Base-by-base conservation (phyloP, 2,329 filamentous ascomycete species). In the Endoconidiophora laricicola region DNA sequence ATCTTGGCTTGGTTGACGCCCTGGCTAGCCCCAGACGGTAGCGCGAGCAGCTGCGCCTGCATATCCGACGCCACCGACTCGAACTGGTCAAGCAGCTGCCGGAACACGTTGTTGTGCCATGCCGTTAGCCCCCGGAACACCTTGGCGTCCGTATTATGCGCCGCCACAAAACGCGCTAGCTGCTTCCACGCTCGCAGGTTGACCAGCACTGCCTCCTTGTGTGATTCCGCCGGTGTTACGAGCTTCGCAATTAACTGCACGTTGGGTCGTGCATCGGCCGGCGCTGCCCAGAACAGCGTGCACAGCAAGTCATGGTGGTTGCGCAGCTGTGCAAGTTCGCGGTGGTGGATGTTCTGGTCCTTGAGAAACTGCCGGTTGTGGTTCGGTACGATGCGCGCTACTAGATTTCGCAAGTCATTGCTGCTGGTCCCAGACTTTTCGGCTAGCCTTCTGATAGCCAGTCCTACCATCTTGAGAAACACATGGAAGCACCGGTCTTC, bases 301-400 rank as follows among this genome's bases (percentile, higher is more conserved):
- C 74, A 78, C 3, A 83, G 66, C 40, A 83, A 69, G 59, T 83
- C 79, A 52, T 83, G 79, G 53, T 83, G 79, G 54, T 83, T 83
- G 52, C 78, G 67, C 41, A 83, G 63, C 4, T 78, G 76, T 3
- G 76, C 76, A 43, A 83, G 65, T 45, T 83, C 78, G 37, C 71
- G 70, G 55, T 78, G 68, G 51, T 73, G 69, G 9, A 81, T 69
- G 4, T 65, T 68, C 52, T 78, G 70, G 58, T 83, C 78, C 56
- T 79, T 81, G 36, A 73, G 69, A 51, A 78, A 76, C 53, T 79
- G 74, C 7, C 79, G 69, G 55, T 77, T 71, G 56, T 83, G 79
- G 54, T 83, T 83, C 2, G 79, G 79, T 50, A 79, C 68, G 1
- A 77, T 72, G 24, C 79, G 71, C 12, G 75, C 67, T 6, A 81